A percentile compares a stretch with the other conserved stretches of the same genome.
Conservation (phyloP, 306 rosid genomes). For the Vigna angularis region DNA sequence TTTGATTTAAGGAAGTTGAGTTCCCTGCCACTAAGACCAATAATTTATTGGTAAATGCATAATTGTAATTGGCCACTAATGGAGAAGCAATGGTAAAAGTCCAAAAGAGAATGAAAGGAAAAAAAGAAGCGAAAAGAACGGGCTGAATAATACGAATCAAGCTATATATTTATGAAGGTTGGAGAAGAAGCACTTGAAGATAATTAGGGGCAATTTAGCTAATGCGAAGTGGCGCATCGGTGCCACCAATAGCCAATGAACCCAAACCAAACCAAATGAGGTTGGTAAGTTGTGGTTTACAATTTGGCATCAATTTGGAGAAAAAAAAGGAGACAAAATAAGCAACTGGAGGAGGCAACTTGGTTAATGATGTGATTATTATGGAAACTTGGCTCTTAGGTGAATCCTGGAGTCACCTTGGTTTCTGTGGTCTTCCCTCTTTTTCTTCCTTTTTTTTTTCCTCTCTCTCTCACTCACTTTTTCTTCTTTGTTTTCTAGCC, state of each 20-base stretch:
- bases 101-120: too few relatives aligned
- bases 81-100: too few relatives aligned
- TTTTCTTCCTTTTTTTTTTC: too few relatives aligned
- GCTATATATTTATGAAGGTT: background rate
- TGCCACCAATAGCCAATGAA: constrained; percentile 59
- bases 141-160: background rate
- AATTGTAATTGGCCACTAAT: too few relatives aligned
- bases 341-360: constrained; percentile 54
- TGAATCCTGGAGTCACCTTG: constrained; percentile 67
- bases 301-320: constrained; percentile 27
- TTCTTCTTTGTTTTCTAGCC: constrained; percentile 30
- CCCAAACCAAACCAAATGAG: constrained; percentile 27
- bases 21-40: too few relatives aligned
- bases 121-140: background rate
- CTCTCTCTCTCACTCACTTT: constrained; percentile 34
- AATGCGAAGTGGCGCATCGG: constrained; percentile 75
- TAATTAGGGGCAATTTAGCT: constrained; percentile 27
- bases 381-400: constrained; percentile 65
- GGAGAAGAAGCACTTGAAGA: background rate
- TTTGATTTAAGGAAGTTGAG: too few relatives aligned
- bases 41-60: too few relatives aligned
- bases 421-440: constrained; percentile 20
- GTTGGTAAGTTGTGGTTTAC: constrained; percentile 24
- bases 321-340: constrained; percentile 14
- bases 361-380: constrained; percentile 48